Evolutionary conservation across 352 stramenopile species (phyloP), one percentile per base, ranked within the genome.

Genomic region (Pythium sp.): DNA sequence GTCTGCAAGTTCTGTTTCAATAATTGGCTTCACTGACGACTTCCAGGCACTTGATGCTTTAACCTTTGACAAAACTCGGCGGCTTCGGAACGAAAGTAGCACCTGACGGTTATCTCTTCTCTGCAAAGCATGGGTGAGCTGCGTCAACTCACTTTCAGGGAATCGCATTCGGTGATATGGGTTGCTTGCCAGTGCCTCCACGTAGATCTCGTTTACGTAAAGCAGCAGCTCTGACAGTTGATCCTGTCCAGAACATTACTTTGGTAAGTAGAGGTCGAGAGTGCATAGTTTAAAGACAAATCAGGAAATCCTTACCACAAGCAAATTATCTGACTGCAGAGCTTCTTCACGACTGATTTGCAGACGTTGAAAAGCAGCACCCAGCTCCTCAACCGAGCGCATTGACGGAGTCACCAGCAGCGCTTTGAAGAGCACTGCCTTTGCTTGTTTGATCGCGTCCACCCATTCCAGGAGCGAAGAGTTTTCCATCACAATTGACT

Each of bases 151-250:
- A 26, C 69, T 56, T 9, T 72, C 58, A 14, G 63, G 58, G 14
- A 72, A 79, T 2, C 59, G 24, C 18, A 9, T 57, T 7, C 26
- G 38, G 47, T 76, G 71, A 56, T 86, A 87, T 11, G 80, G 79
- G 26, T 73, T 85, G 22, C 67, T 80, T 1, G 73, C 77, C 5
- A 87, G n/a, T 1, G 78, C 75, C 9, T 90, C 79, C 12, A 87
- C 72, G 20, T 84, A 81, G 3, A 82, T 47, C 43, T 88, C 80
- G 46, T 78, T 70, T 3, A 80, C 57, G 9, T 73, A 71, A 7
- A 77, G 18, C 24, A 73, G 64, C 3, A 80, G 20, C 54, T 87
- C 81, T 14, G 77, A 76, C 7, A 89, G 55, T 28, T 82, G 77
- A 30, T 73, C 67, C 73, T 81, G 68, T 22, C 60, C 56, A 26